Conservation (phyloP, 495 filamentous ascomycete species). For the Tetracladium setigerum region DNA sequence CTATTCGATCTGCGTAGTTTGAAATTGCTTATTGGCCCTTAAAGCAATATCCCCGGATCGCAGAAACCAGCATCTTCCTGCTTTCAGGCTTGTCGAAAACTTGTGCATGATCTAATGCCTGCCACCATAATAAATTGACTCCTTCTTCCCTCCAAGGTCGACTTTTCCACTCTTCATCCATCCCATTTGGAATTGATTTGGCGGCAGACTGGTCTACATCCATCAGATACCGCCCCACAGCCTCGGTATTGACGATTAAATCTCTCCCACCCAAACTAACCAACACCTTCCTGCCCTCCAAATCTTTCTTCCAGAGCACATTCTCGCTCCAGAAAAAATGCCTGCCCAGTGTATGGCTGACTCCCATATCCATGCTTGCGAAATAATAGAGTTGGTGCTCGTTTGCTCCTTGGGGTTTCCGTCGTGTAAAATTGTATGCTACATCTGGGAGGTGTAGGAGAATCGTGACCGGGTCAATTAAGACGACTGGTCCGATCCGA, state of each 20-base stretch:
- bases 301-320: slow-evolving; percentile 59
- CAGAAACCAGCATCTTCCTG: slow-evolving; percentile 33
- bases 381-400: slow-evolving; percentile 64
- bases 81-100: slow-evolving; percentile 46
- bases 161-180: slow-evolving; percentile 32
- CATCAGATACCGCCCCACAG: slow-evolving; percentile 49
- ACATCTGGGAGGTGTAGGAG: slow-evolving; percentile 59
- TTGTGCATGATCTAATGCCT: slow-evolving; percentile 58
- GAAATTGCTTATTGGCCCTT: neutral
- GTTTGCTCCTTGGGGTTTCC: slow-evolving; percentile 46
- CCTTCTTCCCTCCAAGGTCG: slow-evolving; percentile 38
- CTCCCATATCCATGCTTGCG: slow-evolving; percentile 54
- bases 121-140: slow-evolving; percentile 55
- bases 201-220: slow-evolving; percentile 2
- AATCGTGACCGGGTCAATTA: slow-evolving; percentile 61
- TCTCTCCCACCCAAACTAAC: slow-evolving; percentile 51
- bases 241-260: slow-evolving; percentile 54
- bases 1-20: too few relatives aligned
- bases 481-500: slow-evolving; percentile 39
- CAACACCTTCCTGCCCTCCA: slow-evolving; percentile 14
- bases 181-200: slow-evolving; percentile 5
- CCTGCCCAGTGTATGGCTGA: slow-evolving; percentile 48
- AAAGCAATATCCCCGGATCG: slow-evolving; percentile 33
- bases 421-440: slow-evolving; percentile 61
- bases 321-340: slow-evolving; percentile 65